Evolutionary conservation across 2,329 filamentous ascomycete species (phyloP).

Genomic region (Metarhizium brunneum): DNA sequence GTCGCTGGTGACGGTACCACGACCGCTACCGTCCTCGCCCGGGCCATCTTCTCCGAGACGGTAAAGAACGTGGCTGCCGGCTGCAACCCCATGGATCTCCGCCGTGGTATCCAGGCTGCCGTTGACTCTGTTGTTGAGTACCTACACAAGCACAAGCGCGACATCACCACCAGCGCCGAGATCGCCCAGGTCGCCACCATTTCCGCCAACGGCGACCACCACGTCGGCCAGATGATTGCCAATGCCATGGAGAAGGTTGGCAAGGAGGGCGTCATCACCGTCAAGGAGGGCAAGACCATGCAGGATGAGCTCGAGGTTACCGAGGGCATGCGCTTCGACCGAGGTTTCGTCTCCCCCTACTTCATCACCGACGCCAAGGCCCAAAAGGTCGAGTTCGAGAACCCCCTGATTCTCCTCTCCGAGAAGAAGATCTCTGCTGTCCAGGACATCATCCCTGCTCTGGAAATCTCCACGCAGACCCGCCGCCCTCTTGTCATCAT

Average conservation of each 20-base stretch:
- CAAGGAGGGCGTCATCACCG: slow-evolving; percentile 99
- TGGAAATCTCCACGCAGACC: slow-evolving; percentile 92
- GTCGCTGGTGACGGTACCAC: slow-evolving; percentile 97
- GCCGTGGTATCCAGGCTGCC: slow-evolving; percentile 92
- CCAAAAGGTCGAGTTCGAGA: slow-evolving; percentile 99
- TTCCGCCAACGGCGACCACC: slow-evolving; percentile 90
- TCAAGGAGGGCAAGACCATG: slow-evolving; percentile 99
- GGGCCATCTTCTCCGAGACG: slow-evolving; percentile 98
- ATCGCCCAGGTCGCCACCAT: slow-evolving; percentile 98
- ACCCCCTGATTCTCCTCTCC: slow-evolving; percentile 94
- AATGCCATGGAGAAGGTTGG: slow-evolving; percentile 99
- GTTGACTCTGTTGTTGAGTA: slow-evolving; percentile 92
- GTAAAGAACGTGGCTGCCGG: slow-evolving; percentile 99
- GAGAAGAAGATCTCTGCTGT: slow-evolving; percentile 99
- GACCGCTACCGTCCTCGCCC: slow-evolving; percentile 91
- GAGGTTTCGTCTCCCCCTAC: slow-evolving; percentile 96
- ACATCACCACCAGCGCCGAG: slow-evolving; percentile 95
- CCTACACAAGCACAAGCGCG: slow-evolving; percentile 90
- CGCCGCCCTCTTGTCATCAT: slow-evolving; percentile 96
- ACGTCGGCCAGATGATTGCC: slow-evolving; percentile 92
- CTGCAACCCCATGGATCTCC: slow-evolving; percentile 99
- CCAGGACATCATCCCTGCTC: slow-evolving; percentile 95
- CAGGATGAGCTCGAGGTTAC: slow-evolving; percentile 97
- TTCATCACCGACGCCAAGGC: slow-evolving; percentile 99
- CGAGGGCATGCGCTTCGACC: slow-evolving; percentile 99